phyloP scores from a whole-genome alignment of 1,284 basidiomycete species.

The Ustilago sp. region DNA sequence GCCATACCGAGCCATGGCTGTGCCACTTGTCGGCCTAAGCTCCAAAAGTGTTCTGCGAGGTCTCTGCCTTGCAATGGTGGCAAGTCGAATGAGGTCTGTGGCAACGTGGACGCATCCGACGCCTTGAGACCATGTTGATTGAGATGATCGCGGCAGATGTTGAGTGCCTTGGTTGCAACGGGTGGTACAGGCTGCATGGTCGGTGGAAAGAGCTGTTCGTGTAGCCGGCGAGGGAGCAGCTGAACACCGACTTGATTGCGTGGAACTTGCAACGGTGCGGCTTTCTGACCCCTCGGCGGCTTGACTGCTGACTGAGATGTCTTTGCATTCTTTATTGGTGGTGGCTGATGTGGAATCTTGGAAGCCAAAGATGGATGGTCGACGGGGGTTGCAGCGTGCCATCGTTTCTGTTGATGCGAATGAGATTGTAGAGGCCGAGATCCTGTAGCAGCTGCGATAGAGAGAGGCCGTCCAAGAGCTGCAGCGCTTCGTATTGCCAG shows the following conservation, averaged over 20 bases:
- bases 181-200: conserved; percentile 75
- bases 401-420: conserved; percentile 26
- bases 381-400: conserved; percentile 35
- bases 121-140: conserved; percentile 82
- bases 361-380: conserved; percentile 19
- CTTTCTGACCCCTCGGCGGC: background rate
- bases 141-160: conserved; percentile 84
- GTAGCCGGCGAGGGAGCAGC: conserved; percentile 82
- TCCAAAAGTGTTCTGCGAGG: conserved; percentile 89
- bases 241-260: conserved; percentile 92
- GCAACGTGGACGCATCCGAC: conserved; percentile 81
- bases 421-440: background rate
- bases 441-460: background rate
- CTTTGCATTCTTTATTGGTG: conserved; percentile 7
- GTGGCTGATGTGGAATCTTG: conserved; percentile 8
- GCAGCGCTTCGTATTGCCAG: background rate
- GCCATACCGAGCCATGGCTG: conserved; percentile 87
- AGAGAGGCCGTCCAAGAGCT: background rate
- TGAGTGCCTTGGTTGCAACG: conserved; percentile 76
- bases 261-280: conserved; percentile 16
- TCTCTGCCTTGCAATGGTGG: conserved; percentile 85
- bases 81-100: conserved; percentile 82
- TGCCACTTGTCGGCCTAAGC: conserved; percentile 79
- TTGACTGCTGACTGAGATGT: background rate
- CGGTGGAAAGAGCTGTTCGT: conserved; percentile 83